phyloP scores from a whole-genome alignment of 139 green algal genomes.

The Chlamydomonas eustigma region DNA sequence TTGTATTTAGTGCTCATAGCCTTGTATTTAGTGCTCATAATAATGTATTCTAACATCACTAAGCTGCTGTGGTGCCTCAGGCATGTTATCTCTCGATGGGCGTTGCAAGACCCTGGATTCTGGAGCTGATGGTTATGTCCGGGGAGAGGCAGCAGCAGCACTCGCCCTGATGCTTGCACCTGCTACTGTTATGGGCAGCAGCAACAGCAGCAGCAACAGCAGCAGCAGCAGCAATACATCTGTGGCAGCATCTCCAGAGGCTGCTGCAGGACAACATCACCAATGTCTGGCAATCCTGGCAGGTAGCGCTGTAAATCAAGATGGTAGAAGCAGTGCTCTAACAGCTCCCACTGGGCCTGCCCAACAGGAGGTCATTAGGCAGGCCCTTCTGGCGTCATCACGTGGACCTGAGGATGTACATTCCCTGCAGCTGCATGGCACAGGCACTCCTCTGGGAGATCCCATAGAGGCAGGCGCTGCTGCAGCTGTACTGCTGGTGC shows the following conservation, averaged over 20 bases:
- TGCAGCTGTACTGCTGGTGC: conserved; percentile 29
- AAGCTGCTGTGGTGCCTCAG: conserved; percentile 21
- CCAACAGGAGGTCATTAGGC: conserved; percentile 72
- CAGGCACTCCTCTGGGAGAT: conserved; percentile 76
- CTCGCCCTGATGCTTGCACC: conserved; percentile 16
- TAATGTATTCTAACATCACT: too few relatives aligned
- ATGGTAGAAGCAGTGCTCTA: conserved; percentile 78
- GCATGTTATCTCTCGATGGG: conserved; percentile 73
- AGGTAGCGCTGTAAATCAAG: conserved; percentile 79
- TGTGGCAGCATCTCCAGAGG: too few relatives aligned
- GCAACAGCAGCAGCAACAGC: conserved; percentile 6
- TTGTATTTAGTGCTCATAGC: too few relatives aligned
- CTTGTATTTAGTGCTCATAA: too few relatives aligned
- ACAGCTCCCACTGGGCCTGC: conserved; percentile 84
- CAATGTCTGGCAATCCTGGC: conserved; percentile 32
- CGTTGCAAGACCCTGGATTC: conserved; percentile 81
- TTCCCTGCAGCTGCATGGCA: conserved; percentile 78
- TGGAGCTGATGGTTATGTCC: conserved; percentile 76
- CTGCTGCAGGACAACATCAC: too few relatives aligned
- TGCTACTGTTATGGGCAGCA: neutral
- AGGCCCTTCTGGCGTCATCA: conserved; percentile 39
- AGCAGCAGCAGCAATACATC: too few relatives aligned
- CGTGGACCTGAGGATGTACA: conserved; percentile 24
- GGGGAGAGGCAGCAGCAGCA: conserved; percentile 58
- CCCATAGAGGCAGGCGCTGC: conserved; percentile 83